Evolutionary conservation across 2,329 filamentous ascomycete species (phyloP).

Genomic region (Penicillium digitatum): DNA sequence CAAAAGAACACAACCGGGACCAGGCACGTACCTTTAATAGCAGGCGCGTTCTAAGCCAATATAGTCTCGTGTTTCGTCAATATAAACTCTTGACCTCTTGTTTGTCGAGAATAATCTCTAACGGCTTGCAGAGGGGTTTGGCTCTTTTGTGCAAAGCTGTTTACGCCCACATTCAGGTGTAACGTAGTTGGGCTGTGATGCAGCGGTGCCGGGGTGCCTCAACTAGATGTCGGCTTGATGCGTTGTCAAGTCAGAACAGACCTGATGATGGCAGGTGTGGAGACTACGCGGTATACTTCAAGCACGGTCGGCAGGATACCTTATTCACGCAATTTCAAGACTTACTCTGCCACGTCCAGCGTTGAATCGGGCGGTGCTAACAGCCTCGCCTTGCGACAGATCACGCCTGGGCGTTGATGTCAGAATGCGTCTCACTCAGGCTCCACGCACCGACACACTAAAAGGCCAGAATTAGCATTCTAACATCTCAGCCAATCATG

Average conservation of each 20-base stretch:
- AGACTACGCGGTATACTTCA: slow-evolving; percentile 25
- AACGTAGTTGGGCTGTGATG: slow-evolving; percentile 47
- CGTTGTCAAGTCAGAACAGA: slow-evolving; percentile 39
- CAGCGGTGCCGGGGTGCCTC: slow-evolving; percentile 37
- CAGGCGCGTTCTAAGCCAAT: slow-evolving; percentile 8
- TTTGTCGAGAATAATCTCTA: slow-evolving; percentile 25
- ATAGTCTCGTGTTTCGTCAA: slow-evolving; percentile 12
- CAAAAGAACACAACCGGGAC: slow-evolving; percentile 17
- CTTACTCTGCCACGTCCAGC: slow-evolving; percentile 24
- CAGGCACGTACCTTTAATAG: slow-evolving; percentile 33
- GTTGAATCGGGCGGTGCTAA: slow-evolving; percentile 31
- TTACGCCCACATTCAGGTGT: slow-evolving; percentile 32
- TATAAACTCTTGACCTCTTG: slow-evolving; percentile 14
- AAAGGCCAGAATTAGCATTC: slow-evolving; percentile 23
- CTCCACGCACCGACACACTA: slow-evolving; percentile 24
- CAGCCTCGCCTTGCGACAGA: slow-evolving; percentile 14
- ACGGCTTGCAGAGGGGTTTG: slow-evolving; percentile 26
- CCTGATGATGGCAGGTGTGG: slow-evolving; percentile 28
- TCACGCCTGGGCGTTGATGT: slow-evolving; percentile 21
- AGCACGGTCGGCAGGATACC: slow-evolving; percentile 26
- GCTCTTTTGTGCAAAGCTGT: slow-evolving; percentile 33
- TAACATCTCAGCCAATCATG: slow-evolving; percentile 15
- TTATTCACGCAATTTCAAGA: slow-evolving; percentile 15
- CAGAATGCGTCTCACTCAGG: slow-evolving; percentile 24
- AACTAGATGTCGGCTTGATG: slow-evolving; percentile 37